Conservation (phyloP, 129 eudicot genomes). For the Flaveria linearis region DNA sequence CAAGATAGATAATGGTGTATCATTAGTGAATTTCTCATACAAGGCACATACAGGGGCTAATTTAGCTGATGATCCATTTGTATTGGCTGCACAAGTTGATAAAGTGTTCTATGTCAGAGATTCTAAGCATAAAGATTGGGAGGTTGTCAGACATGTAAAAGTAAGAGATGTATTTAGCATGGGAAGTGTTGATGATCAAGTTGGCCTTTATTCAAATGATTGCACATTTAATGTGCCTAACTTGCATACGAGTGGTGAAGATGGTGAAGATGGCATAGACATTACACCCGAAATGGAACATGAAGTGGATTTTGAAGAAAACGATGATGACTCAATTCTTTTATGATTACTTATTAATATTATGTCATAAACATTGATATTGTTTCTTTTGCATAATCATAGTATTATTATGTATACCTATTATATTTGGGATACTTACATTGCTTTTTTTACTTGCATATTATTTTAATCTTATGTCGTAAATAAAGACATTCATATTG, state of each 20-base stretch:
- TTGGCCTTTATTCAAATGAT: background rate
- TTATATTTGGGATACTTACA: background rate
- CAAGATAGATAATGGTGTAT: no score
- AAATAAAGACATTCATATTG: background rate
- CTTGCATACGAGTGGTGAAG: background rate
- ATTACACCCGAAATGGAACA: background rate
- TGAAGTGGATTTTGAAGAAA: no score
- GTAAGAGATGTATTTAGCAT: slow-evolving; percentile 5
- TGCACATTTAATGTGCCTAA: background rate
- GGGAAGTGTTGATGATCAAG: slow-evolving; percentile 3
- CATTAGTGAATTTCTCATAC: background rate
- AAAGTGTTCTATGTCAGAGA: no score
- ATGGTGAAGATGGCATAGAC: slow-evolving; percentile 18
- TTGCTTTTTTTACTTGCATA: background rate
- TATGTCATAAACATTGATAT: no score
- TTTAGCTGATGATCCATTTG: no score
- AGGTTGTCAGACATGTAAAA: no score
- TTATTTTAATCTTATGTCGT: background rate
- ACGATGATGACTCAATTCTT: no score
- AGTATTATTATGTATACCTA: no score
- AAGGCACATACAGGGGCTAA: background rate
- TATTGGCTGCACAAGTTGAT: no score
- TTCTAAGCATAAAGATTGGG: no score
- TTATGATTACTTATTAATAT: no score
- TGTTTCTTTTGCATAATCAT: no score